Conservation (phyloP, 495 filamentous ascomycete species). For the Ramalina intermedia region DNA sequence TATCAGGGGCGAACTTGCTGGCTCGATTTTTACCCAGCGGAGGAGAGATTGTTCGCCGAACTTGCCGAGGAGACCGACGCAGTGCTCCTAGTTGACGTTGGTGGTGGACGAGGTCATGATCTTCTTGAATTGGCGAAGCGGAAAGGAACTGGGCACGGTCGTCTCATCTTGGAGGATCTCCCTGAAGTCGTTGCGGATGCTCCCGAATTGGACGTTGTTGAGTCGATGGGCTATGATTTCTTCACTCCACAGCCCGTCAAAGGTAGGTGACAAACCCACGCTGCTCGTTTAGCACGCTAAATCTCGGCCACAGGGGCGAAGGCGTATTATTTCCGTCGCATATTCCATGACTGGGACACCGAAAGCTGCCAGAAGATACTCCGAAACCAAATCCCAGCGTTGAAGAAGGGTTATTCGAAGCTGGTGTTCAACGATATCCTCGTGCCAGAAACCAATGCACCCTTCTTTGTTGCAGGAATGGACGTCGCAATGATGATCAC, state of each 20-base stretch:
- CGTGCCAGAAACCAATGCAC: conserved; percentile 20
- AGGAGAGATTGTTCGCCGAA: conserved; percentile 10
- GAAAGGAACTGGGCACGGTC: conserved; percentile 22
- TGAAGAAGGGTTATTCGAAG: conserved; percentile 28
- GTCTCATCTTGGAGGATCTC: conserved; percentile 37
- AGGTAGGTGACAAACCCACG: conserved; percentile 8
- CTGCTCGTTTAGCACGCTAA: too few species aligned
- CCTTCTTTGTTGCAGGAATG: too few species aligned
- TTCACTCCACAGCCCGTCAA: conserved; percentile 29
- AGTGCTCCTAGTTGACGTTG: conserved; percentile 28
- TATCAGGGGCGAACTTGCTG: conserved; percentile 16
- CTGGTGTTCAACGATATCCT: conserved; percentile 33
- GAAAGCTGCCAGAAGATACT: conserved; percentile 23
- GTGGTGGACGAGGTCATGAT: conserved; percentile 30
- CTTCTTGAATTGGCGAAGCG: conserved; percentile 19
- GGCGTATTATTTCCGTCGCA: conserved; percentile 29
- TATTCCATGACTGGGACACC: conserved; percentile 35
- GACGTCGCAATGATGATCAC: too few species aligned
- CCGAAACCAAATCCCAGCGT: conserved; percentile 19
- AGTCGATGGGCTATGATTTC: conserved; percentile 27
- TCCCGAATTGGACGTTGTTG: conserved; percentile 18
- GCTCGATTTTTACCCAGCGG: conserved; percentile 17
- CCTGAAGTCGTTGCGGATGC: conserved; percentile 21
- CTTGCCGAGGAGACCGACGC: conserved; percentile 12
- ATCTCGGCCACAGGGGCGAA: conserved; percentile 18